Evolutionary conservation across 257 asterid species (phyloP).

Genomic region (Orobanche coerulescens): DNA sequence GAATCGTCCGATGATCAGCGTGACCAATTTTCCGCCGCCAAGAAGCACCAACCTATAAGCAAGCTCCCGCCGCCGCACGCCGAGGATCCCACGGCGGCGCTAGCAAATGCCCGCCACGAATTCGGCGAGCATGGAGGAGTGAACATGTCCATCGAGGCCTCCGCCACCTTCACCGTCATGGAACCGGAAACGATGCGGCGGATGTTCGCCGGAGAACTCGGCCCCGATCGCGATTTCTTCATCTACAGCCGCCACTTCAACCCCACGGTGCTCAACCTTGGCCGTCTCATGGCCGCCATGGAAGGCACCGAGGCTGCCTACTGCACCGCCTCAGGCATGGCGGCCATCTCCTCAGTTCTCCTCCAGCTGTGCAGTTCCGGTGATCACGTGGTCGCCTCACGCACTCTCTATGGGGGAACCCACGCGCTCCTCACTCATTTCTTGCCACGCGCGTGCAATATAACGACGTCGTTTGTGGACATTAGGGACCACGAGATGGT

Average conservation of each 20-base stretch:
- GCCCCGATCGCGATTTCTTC: conserved; percentile 56
- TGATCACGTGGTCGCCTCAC: background rate
- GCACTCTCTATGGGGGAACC: conserved; percentile 63
- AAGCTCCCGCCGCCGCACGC: too few species aligned
- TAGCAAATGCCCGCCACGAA: too few species aligned
- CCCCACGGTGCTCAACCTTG: too few species aligned
- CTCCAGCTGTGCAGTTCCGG: background rate
- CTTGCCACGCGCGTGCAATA: conserved; percentile 53
- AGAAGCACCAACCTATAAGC: too few species aligned
- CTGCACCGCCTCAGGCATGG: conserved; percentile 55
- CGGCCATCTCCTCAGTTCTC: background rate
- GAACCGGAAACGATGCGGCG: conserved; percentile 63
- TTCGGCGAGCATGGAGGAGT: too few species aligned
- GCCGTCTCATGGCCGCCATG: conserved; percentile 57
- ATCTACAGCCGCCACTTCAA: too few species aligned
- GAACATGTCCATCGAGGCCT: too few species aligned
- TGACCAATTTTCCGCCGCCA: too few species aligned
- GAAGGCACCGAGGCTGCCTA: conserved; percentile 72
- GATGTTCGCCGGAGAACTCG: conserved; percentile 64
- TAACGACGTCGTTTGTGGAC: too few species aligned
- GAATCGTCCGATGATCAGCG: conserved; percentile 7
- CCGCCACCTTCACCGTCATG: conserved; percentile 77
- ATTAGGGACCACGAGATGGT: too few species aligned
- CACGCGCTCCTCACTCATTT: too few species aligned
- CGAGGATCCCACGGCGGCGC: too few species aligned